Base-by-base conservation (phyloP, 2,329 filamentous ascomycete genomes). In the Zymoseptoria brevis region DNA sequence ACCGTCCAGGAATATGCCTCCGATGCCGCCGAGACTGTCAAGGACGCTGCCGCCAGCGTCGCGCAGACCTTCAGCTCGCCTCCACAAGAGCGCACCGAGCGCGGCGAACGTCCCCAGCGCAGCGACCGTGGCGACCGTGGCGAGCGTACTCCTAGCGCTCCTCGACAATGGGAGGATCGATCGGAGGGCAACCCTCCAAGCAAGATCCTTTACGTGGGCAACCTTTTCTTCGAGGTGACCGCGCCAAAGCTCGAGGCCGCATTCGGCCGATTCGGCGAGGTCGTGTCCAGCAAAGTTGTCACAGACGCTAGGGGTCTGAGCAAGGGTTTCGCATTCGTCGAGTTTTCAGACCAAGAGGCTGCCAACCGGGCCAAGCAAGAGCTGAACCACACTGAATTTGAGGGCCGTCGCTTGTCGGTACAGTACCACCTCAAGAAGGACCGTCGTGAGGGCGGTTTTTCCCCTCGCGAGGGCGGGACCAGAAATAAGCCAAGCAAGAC, bases 311-410 rank as follows among this genome's bases (percentile, higher is more conserved):
- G 83, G 60, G 86, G 86, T 21, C 68, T 87, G 63, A 88, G 85
- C 76, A 87, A 86, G 80, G 87, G 87, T 62, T 89, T 88, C 70
- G 87, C 79, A 57, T 89, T 87, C 70, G 74, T 89, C 60, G 79
- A 84, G 59, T 89, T 84, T 70, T 77, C 78, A 35, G 77, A 71
- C 24, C 60, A 80, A 49, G 75, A 81, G 11, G 73, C 78, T 56
- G 86, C 87, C 19, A 74, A 76, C 16, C 69, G 75, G 11, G 86
- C 87, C 57, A 77, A 86, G 49, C 73, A 81, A 51, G 79, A 78
- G 54, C 79, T 84, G 73, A 77, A 89, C 69, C 77, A 83, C 71
- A 77, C 80, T 62, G 71, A 84, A 48, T 81, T 84, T 66, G 83
- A 87, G 72, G 87, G 87, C 58, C 84, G 87, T 61, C 80, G 82